Evolutionary conservation across 306 rosid species (phyloP).

Genomic region (Ochetophila trinervis): DNA sequence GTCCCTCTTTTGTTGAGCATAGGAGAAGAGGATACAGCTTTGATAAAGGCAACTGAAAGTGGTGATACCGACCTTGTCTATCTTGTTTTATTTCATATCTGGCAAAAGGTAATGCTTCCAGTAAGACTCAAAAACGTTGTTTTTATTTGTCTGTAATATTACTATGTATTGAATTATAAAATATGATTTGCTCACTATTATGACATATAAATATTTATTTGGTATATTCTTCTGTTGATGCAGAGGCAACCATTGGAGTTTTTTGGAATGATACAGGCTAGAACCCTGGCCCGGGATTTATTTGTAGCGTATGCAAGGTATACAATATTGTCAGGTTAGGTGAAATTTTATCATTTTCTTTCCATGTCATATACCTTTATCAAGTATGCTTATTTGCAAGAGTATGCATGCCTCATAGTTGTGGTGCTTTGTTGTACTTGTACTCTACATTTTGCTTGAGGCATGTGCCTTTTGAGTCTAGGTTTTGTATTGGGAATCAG

Average conservation of each 20-base stretch:
- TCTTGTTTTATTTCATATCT: slow-evolving; percentile 88
- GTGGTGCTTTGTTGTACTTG: not conserved
- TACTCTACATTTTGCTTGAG: not conserved
- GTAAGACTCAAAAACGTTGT: slow-evolving; percentile 13
- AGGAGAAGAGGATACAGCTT: slow-evolving; percentile 93
- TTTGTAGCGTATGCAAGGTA: slow-evolving; percentile 81
- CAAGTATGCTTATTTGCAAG: not conserved
- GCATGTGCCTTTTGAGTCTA: not conserved
- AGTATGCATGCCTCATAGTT: not conserved
- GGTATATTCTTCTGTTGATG: slow-evolving; percentile 19
- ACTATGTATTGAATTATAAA: not conserved
- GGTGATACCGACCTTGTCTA: slow-evolving; percentile 98
- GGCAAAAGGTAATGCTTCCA: slow-evolving; percentile 71
- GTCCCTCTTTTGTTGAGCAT: slow-evolving; percentile 97
- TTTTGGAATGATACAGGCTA: slow-evolving; percentile 75
- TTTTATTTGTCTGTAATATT: slow-evolving; percentile 1
- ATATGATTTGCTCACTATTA: not conserved
- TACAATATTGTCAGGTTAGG: slow-evolving; percentile 4
- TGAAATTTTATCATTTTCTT: not conserved
- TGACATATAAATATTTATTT: not conserved
- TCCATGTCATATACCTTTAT: not conserved
- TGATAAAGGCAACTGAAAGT: slow-evolving; percentile 85
- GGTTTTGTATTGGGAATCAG: not conserved
- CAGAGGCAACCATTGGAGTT: slow-evolving; percentile 89
- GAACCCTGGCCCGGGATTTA: slow-evolving; percentile 69